A percentile compares a stretch with the other conserved stretches of the same genome.
Conservation (phyloP, 495 filamentous ascomycete species). For the Cercophora sp. region DNA sequence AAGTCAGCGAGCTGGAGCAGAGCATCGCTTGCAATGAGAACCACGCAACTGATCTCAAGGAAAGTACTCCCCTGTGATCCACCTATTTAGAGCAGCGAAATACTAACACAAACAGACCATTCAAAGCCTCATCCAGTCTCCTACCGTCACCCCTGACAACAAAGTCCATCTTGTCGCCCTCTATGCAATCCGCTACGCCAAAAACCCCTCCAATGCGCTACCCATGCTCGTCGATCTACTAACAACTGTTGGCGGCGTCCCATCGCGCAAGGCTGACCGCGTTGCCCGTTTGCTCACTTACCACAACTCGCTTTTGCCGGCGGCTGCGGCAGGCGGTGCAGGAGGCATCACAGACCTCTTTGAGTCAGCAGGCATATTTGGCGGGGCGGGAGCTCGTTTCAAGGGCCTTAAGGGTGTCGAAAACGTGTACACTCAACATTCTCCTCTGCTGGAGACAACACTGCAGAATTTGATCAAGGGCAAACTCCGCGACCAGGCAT, state of each 20-base stretch:
- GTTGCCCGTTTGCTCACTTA: slow-evolving; percentile 77
- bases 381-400: slow-evolving; percentile 80
- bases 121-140: slow-evolving; percentile 75
- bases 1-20: slow-evolving; percentile 95
- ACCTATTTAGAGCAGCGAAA: too few species aligned
- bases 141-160: slow-evolving; percentile 66
- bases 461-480: slow-evolving; percentile 92
- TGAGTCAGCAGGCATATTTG: slow-evolving; percentile 87
- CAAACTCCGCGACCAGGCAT: slow-evolving; percentile 73
- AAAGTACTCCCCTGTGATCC: too few species aligned
- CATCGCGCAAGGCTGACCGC: slow-evolving; percentile 66
- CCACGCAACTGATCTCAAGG: slow-evolving; percentile 80
- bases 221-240: slow-evolving; percentile 83
- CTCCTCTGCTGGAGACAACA: slow-evolving; percentile 78
- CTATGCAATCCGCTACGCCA: slow-evolving; percentile 88
- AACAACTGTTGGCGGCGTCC: slow-evolving; percentile 67
- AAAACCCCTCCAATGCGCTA: slow-evolving; percentile 72
- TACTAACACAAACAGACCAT: too few species aligned
- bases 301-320: slow-evolving; percentile 74
- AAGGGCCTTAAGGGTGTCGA: slow-evolving; percentile 96
- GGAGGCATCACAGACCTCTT: slow-evolving; percentile 81
- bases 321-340: slow-evolving; percentile 55
- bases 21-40: slow-evolving; percentile 96
- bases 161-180: slow-evolving; percentile 87
- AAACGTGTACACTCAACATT: slow-evolving; percentile 98